A percentile compares a stretch with the other conserved stretches of the same genome.
These are phyloP conservation scores for Pseudopediastrum boryanum DNA, from an alignment of 139 green algal species.

Conservation along the genomic window DNA sequence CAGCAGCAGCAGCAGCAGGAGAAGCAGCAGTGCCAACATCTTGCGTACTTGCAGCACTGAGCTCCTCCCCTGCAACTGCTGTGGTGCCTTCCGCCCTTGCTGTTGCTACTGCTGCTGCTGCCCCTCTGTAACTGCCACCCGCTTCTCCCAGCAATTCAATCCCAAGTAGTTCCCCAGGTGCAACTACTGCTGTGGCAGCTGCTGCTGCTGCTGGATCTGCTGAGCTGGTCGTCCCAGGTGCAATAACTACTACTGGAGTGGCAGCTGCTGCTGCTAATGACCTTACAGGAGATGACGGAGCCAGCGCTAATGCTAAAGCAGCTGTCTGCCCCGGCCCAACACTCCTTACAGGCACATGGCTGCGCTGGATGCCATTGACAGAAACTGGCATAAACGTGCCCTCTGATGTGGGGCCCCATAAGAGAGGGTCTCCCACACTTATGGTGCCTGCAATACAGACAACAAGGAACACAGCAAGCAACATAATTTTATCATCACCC, in stretches of 20 bases:
- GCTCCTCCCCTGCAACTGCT: neutral
- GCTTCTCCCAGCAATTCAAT: too few species aligned
- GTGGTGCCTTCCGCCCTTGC: neutral
- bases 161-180: too few species aligned
- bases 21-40: neutral
- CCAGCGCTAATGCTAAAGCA: conserved; percentile 43
- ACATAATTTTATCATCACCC: too few species aligned
- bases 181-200: too few species aligned
- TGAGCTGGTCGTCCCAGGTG: neutral
- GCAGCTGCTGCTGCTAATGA: conserved; percentile 11
- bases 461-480: too few species aligned
- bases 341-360: conserved; percentile 64
- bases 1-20: neutral
- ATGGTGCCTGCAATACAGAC: conserved; percentile 19
- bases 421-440: conserved; percentile 62
- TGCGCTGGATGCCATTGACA: conserved; percentile 75
- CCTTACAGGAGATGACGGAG: neutral
- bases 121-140: too few species aligned
- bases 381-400: conserved; percentile 65
- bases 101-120: neutral
- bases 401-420: conserved; percentile 65
- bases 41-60: neutral
- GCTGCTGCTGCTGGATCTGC: conserved; percentile 6
- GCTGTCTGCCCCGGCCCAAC: conserved; percentile 65
- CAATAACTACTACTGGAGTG: conserved; percentile 13